Evolutionary conservation across 192 early-diverging fungal species (phyloP), one percentile per base, ranked within the genome.

Genomic region (Podila minutissima): DNA sequence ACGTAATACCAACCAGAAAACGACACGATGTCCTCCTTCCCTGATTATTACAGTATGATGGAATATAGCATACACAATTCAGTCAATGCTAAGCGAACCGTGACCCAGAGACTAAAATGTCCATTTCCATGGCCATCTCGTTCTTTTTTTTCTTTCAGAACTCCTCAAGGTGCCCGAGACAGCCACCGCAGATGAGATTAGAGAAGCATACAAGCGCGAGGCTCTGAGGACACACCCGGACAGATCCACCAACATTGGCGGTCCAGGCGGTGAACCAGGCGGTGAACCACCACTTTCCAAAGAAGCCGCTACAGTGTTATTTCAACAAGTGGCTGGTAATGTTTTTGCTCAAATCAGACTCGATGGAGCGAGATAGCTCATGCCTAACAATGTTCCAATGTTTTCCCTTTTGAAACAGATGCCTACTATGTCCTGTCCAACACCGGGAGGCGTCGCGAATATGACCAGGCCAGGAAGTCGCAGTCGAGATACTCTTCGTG

Each of bases 141-240:
- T 37, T 35, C 33, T 7, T 37, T 17, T 17, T 41, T 17, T 46
- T 12, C 41, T 17, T 46, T 12, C 58, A 70, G 62, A 72, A 20
- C 71, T 91, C 13, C 79, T 95, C 13, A 90, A 87, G 67, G 88
- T 94, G 24, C 38, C 71, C 5, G 82, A 87, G 49, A 89, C 78
- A 8, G 92, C 94, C 2, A 89, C 87, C 10, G 69, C 86, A 9
- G 89, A 91, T 5, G 82, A 93, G 64, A 92, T 96, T 62, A 88
- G 94, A 72, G 84, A 90, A n/a, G 95, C 92, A 0, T 96, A 96
- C 75, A 95, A 94, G 84, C 86, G 86, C 38, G 86, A 91, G 66
- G 93, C 94, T 3, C 78, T 94, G 59, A 74, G 83, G 37, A 85
- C 86, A 26, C 93, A 94, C 63, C 93, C 93, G 1, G 93, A 94